Evolutionary conservation across 164 flowering plant species (phyloP), one percentile per base, ranked within the genome.

Genomic region (Santalum album): DNA sequence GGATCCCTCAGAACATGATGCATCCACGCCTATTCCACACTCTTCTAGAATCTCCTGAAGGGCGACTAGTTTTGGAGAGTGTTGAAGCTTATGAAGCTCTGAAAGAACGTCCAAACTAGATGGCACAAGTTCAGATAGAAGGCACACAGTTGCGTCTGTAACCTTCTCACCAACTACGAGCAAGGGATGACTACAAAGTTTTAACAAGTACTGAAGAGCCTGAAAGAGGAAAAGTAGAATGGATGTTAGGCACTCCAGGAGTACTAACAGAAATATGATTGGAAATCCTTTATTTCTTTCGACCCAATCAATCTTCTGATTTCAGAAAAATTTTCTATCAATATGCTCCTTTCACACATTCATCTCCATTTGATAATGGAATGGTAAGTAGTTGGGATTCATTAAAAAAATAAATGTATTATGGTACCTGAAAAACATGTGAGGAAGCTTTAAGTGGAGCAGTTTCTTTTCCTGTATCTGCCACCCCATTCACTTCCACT

Each of bases 151-250:
- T 20, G 86, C 63, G 59, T 81, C 86, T 18, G 88, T 73, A 54
- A 76, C 60, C 55, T 71, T 79, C 61, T 83, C 88, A 54, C 96
- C 87, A 60, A 77, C 38, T 16, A 90, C 99, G 55, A 94, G 97
- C 74, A 94, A 78, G 3, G 99, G 99, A 75, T 94, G 99, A 81
- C 99, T 86, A 61, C 99, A 94, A 51, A 94, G 90, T 71, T 94
- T 94, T n/a, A 94, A 76, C 78, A 94, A 68, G 74, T 90, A 94
- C 39, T 87, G 94, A 61, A 94, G 87, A 48, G 99, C 97, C 96
- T 88, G 83, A 51, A 69, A 60, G 21, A 66, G 19, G 25, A 59
- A 43, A 52, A 64, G 23, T 5, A 51, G 9, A 12, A 47, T n/a
- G 25, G 18, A 34, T 17, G 53, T 47, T 11, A 64, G 44, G 7